These are phyloP conservation scores for Oryza brachyantha DNA, from an alignment of 176 grass and related monocot species.

Conservation along the genomic window DNA sequence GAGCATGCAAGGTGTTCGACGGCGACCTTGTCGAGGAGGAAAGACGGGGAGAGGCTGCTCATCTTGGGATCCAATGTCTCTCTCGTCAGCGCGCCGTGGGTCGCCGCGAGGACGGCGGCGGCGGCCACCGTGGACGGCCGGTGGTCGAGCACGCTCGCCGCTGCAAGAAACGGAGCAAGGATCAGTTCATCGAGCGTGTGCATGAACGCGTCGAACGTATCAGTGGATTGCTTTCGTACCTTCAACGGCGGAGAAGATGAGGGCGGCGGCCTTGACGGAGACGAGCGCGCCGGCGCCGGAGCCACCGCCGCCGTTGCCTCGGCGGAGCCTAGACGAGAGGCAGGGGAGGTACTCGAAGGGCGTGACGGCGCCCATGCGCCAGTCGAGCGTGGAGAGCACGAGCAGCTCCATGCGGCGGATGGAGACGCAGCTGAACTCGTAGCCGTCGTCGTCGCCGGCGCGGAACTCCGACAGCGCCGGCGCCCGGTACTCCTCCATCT, in stretches of 20 bases:
- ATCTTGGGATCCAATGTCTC: slow-evolving; percentile 47
- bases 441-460: slow-evolving; percentile 24
- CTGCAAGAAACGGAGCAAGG: slow-evolving; percentile 24
- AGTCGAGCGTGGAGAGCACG: slow-evolving; percentile 74
- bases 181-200: neutral
- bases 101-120: slow-evolving; percentile 51
- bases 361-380: slow-evolving; percentile 67
- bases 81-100: slow-evolving; percentile 28
- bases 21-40: slow-evolving; percentile 50
- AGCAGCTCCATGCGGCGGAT: slow-evolving; percentile 83
- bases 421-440: slow-evolving; percentile 47
- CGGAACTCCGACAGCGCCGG: slow-evolving; percentile 61
- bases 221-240: slow-evolving; percentile 4
- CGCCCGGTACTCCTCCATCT: slow-evolving; percentile 78
- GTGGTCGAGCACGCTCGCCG: slow-evolving; percentile 41
- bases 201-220: neutral
- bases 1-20: neutral
- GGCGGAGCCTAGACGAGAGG: slow-evolving; percentile 40
- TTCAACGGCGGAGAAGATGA: slow-evolving; percentile 39
- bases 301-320: neutral
- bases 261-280: slow-evolving; percentile 19
- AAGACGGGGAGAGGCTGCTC: slow-evolving; percentile 23
- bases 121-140: slow-evolving; percentile 53
- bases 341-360: slow-evolving; percentile 79
- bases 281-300: neutral